Evolutionary conservation across 2,329 filamentous ascomycete genomes (phyloP), one percentile per base, ranked within the genome.

Genomic region (Aureobasidium sp.): DNA sequence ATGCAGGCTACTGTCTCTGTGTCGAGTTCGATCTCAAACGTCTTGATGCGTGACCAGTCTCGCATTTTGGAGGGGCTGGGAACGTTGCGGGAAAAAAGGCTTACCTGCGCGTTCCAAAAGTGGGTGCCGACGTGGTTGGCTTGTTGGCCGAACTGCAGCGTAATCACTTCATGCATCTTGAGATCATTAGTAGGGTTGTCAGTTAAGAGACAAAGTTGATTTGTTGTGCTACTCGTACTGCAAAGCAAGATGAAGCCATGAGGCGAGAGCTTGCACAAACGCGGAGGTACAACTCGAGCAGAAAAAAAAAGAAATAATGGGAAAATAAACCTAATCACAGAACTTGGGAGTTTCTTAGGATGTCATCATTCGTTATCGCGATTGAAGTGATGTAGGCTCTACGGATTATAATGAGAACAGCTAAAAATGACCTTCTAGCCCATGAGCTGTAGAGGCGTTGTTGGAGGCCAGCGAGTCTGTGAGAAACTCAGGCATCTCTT

Each of bases 401-500:
- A 57, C 12, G n/a, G 14, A 6, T 35, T 45, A 19, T 45, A 57
- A 19, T 57, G 39, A 22, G 53, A 57, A 14, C 40, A 45, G 53
- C 40, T 45, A 35, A 58, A 47, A 19, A 58, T 14, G 42, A 42
- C 54, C 31, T n/a, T n/a, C 42, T 67, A 94, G 15, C 94, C 94
- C 94, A 99, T 99, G 68, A 99, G 78, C 78, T 99, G 94, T 71
- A 90, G 82, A 68, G 94, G 82, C 77, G 97, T 93, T 69, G 91
- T 87, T 0, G 94, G 94, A 62, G 92, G 92, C 94, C 94, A 99
- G 68, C 93, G 85, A 33, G 94, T 92, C 77, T 99, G 94, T 29
- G 93, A 91, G 82, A 97, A 99, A 64, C 90, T 97, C 71, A 99
- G 76, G 72, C 92, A 97, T 49, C 94, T 82, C 81, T 99, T 99